A percentile compares a stretch with the other conserved stretches of the same genome.
Evolutionary conservation across 2,329 filamentous ascomycete genomes (phyloP).

Genomic region (Xylaria sp.): DNA sequence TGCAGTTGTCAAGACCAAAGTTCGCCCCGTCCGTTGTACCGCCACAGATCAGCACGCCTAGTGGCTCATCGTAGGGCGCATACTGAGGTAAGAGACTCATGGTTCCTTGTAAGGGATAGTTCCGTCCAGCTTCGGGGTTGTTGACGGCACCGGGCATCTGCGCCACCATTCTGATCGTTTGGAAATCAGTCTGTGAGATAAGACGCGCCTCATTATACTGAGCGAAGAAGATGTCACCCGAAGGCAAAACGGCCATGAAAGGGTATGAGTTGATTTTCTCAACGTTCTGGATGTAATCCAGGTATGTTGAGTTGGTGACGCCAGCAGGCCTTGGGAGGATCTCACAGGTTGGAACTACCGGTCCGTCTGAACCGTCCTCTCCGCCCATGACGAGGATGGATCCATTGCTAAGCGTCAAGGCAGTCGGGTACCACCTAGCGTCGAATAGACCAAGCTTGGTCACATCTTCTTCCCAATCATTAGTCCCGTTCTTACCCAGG

Average conservation of each 20-base stretch:
- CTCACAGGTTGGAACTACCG: conserved; percentile 58
- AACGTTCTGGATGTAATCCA: conserved; percentile 60
- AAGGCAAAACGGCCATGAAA: conserved; percentile 58
- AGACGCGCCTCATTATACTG: conserved; percentile 66
- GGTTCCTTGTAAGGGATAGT: conserved; percentile 63
- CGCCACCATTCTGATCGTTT: conserved; percentile 55
- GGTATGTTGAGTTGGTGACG: conserved; percentile 47
- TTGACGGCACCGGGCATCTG: conserved; percentile 62
- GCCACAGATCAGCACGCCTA: conserved; percentile 61
- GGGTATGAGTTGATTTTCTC: conserved; percentile 67
- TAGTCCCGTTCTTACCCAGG: conserved; percentile 53
- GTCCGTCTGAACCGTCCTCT: conserved; percentile 57
- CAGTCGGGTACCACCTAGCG: conserved; percentile 61
- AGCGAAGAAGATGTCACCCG: conserved; percentile 60
- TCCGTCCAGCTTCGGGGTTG: conserved; percentile 56
- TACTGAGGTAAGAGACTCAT: conserved; percentile 60
- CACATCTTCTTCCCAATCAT: conserved; percentile 62
- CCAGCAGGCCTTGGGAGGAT: conserved; percentile 54
- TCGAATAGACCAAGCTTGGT: conserved; percentile 52
- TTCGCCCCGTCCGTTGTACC: conserved; percentile 56
- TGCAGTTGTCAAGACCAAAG: conserved; percentile 64
- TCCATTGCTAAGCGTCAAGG: conserved; percentile 61
- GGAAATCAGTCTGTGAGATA: conserved; percentile 57
- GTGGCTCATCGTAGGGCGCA: conserved; percentile 55
- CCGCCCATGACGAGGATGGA: conserved; percentile 61